These are phyloP conservation scores for Botrytis fabae DNA, from an alignment of 2,329 filamentous ascomycete genomes.

Conservation along the genomic window DNA sequence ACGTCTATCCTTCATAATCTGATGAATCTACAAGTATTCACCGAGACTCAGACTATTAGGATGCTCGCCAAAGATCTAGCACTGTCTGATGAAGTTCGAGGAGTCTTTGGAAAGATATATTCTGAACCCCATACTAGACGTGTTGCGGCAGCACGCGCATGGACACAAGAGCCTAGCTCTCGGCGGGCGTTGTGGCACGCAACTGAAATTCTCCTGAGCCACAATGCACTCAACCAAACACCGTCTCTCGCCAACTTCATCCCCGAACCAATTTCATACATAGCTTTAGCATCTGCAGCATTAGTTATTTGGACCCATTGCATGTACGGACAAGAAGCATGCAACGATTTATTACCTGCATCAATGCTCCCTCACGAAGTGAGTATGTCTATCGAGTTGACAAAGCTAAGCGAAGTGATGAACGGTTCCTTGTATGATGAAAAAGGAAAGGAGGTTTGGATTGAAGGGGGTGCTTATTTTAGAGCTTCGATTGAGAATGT, in stretches of 20 bases:
- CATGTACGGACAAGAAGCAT: constrained; percentile 37
- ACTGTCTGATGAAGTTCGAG: neutral
- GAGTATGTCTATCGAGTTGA: constrained; percentile 32
- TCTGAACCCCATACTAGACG: constrained; percentile 28
- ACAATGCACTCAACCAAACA: constrained; percentile 25
- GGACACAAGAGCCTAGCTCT: constrained; percentile 39
- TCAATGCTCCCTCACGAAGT: neutral
- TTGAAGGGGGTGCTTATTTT: constrained; percentile 27
- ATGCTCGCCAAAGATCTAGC: constrained; percentile 35
- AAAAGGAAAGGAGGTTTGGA: constrained; percentile 31
- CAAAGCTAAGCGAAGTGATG: constrained; percentile 31
- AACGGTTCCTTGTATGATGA: constrained; percentile 5
- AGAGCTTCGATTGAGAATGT: constrained; percentile 38
- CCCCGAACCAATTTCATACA: constrained; percentile 42
- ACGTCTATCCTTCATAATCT: constrained; percentile 44
- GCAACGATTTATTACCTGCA: constrained; percentile 24
- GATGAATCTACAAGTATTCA: constrained; percentile 43
- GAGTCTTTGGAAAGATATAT: constrained; percentile 5
- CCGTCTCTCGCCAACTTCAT: constrained; percentile 17
- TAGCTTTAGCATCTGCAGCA: constrained; percentile 40
- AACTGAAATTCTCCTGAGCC: constrained; percentile 37
- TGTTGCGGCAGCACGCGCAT: constrained; percentile 35
- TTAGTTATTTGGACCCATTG: constrained; percentile 44
- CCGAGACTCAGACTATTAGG: constrained; percentile 41
- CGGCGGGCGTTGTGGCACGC: constrained; percentile 43